Evolutionary conservation across 2,329 filamentous ascomycete genomes (phyloP), one percentile per base, ranked within the genome.

Genomic region (Metarhizium rileyi): DNA sequence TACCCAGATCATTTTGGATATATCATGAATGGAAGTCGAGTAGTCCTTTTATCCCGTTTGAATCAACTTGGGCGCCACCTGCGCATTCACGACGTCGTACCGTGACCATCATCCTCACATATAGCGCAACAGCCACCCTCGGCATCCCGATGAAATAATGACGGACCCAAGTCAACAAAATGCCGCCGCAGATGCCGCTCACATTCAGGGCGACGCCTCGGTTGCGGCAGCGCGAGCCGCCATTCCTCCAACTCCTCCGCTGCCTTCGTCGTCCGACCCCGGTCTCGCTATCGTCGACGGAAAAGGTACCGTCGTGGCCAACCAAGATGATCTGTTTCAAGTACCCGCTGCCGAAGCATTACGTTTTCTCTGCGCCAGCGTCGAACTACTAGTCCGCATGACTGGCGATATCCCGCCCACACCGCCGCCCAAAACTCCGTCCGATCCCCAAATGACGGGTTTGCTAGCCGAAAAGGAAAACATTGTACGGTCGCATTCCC

Each of bases 371-470:
- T 83, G 83, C 56, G 75, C 80, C 36, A 80, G 80, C 51, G 72
- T 90, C 52, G 85, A 90, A 59, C 75, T 80, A 4, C 74, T 93
- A 47, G 84, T 89, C 26, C 77, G 78, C 54, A 73, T 84, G 51
- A 87, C 85, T 2, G 86, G 87, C 61, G 87, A 95, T 60, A 74
- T 93, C 12, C 87, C 87, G 22, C 86, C 85, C 16, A 93, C 84
- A n/a, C 87, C 85, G 49, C 84, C 86, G 5, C 77, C 83, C 2
- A 76, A 75, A 48, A 76, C 75, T 23, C 79, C 80, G 0, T 76
- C 75, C 2, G 77, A 82, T n/a, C 82, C 84, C 22, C 81, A 82
- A 61, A 80, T 84, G 78, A 74, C 72, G 53, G 77, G 73, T 27
- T 77, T 84, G 71, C 76, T 81, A 58, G 73, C 72, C 23, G 81